Base-by-base conservation (phyloP, 768 basidiomycete genomes). In the Boletus bicolor region DNA sequence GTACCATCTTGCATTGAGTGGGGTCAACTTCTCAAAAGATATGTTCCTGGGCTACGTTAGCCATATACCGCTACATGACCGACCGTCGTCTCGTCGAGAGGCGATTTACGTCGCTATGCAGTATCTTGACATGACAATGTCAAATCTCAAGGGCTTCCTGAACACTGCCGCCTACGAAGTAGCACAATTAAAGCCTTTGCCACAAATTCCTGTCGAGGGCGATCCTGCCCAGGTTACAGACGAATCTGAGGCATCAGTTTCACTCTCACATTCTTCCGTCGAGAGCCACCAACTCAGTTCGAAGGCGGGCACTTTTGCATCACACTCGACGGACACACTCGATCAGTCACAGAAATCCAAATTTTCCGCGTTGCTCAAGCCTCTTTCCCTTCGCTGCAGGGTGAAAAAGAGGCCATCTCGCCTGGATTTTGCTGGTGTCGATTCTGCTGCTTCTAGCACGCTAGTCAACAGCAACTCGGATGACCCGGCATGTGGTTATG, bases 111-210 rank as follows among this genome's bases (percentile, higher is more conserved):
- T 47, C 17, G 55, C 55, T 10, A 62, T 72, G 58, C 66, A 67
- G 34, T 58, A 62, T 37, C 66, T 74, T 12, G 72, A 74, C 11
- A 62, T 66, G 53, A 64, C 61, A 11, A 65, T 76, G 63, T 60
- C 65, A 1, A 65, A 60, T 52, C 63, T 77, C 54, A 73, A 65
- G 54, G 50, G 50, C 11, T 69, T 74, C 51, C 62, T 77, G 48
- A 57, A 57, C 28, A 60, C 64, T 32, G 72, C 68, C 4, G 71
- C 69, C 42, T 59, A 56, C 15, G 64, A 74, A 26, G 57, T 67
- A 34, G 64, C 54, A 26, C 65, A 73, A 32, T 57, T 53, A 38
- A 65, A 67, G 47, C 65, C 70, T 41, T 35, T 72, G 30, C 70
- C 70, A 1, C 56, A 56, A 15, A 45, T 60, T 10, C 71, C 71